Base-by-base conservation (phyloP, 202 grass and related monocot genomes). In the Saccharum hybrid region DNA sequence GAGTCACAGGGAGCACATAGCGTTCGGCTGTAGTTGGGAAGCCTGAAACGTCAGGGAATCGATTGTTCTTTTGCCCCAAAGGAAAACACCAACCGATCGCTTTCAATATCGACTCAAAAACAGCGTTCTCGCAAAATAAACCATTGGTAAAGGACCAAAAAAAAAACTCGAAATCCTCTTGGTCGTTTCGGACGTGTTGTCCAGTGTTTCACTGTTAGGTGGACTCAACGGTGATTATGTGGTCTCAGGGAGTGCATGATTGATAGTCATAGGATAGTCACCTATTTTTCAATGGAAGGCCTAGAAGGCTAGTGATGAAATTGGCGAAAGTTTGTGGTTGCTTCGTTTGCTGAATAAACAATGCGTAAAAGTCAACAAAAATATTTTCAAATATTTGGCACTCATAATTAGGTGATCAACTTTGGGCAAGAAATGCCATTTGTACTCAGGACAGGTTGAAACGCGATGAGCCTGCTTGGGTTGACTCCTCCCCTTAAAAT, bases 401-500 rank as follows among this genome's bases (percentile, higher is more conserved):
- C n/a, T 64, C 26, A 4, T 76, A 82, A 71, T 63, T 23, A 63
- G 69, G 54, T 75, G 60, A 63, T 2, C 40, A 74, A 72, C 40
- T 37, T 65, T 76, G 69, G 88, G 22, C 43, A 63, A 15, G 12
- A 75, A 79, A 43, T 83, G 36, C n/a, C n/a, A 23, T 37, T 80
- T 30, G 22, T 49, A 36, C 61, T 82, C 18, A 56, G 69, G 26
- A 76, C 75, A 71, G 74, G 80, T 34, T 80, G 75, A 69, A 64
- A 75, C 63, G 33, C 39, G 62, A 63, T 68, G 80, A 37, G 80
- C 75, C 76, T 86, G 41, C 84, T 75, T 81, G 37, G 45, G 63
- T 84, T 87, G 81, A 84, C 71, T 81, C 48, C 56, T 76, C 75
- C 13, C 42, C 71, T 81, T 90, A 66, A 80, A 84, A 72, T 81